A percentile compares a stretch with the other conserved stretches of the same genome.
Conservation (phyloP, 2,329 filamentous ascomycete genomes). For the Venturia aucupariae region DNA sequence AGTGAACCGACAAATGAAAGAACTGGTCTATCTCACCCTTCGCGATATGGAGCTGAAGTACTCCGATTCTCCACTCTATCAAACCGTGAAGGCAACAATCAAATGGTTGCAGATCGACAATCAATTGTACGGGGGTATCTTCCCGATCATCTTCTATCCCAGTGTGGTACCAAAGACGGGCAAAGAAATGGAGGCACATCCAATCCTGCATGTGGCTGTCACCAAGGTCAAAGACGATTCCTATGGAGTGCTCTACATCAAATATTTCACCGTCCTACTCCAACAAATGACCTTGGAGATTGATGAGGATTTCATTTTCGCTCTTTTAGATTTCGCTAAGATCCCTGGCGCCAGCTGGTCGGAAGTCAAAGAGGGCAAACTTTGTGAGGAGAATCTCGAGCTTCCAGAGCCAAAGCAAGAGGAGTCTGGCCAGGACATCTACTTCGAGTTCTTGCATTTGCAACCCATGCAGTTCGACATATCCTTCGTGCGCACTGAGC, state of each 20-base stretch:
- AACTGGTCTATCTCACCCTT: conserved; percentile 88
- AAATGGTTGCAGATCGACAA: conserved; percentile 99
- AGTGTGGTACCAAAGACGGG: conserved; percentile 96
- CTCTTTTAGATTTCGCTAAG: conserved; percentile 88
- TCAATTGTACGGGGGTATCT: conserved; percentile 94
- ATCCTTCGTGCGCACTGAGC: conserved; percentile 93
- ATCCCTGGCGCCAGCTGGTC: conserved; percentile 84
- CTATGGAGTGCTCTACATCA: conserved; percentile 96
- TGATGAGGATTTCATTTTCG: conserved; percentile 97
- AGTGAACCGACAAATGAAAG: conserved; percentile 83
- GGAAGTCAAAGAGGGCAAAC: conserved; percentile 69
- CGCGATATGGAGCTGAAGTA: conserved; percentile 85
- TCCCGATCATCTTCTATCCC: conserved; percentile 93
- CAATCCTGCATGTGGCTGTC: conserved; percentile 83
- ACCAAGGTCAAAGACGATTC: conserved; percentile 97
- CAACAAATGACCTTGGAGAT: conserved; percentile 98
- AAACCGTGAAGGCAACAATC: conserved; percentile 80
- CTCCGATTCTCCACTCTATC: conserved; percentile 85
- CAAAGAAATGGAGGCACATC: conserved; percentile 91
- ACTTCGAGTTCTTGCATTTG: conserved; percentile 93
- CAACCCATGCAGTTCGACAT: conserved; percentile 97
- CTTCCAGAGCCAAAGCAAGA: conserved; percentile 85
- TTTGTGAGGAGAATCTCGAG: conserved; percentile 83
- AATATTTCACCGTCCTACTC: conserved; percentile 86
- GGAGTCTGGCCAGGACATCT: conserved; percentile 83